Percentiles rank a stretch among this genome's conserved stretches.
Evolutionary conservation across 2,329 filamentous ascomycete species (phyloP).

Genomic region (Epicoccum nigrum): DNA sequence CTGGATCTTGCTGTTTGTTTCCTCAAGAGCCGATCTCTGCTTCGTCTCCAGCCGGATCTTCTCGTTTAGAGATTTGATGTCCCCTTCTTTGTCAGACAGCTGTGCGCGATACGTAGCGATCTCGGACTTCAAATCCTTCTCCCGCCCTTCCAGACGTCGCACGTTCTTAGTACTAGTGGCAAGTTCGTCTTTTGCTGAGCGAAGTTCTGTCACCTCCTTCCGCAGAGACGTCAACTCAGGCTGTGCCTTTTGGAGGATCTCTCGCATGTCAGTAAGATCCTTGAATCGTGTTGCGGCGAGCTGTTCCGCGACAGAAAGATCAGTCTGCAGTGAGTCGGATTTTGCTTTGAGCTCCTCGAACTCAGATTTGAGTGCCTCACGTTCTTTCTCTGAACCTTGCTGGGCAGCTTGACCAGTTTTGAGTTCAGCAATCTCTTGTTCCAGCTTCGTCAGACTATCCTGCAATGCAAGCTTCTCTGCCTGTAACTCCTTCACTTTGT

Average conservation of each 20-base stretch:
- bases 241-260: constrained; percentile 82
- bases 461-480: constrained; percentile 71
- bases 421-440: constrained; percentile 70
- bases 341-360: constrained; percentile 75
- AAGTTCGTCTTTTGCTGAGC: constrained; percentile 76
- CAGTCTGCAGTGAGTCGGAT: constrained; percentile 74
- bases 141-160: constrained; percentile 76
- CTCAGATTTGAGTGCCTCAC: constrained; percentile 65
- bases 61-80: constrained; percentile 78
- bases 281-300: constrained; percentile 87
- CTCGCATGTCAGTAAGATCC: constrained; percentile 79
- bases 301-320: constrained; percentile 84
- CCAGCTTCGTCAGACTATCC: constrained; percentile 68
- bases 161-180: constrained; percentile 67
- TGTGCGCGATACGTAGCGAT: constrained; percentile 72
- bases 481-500: constrained; percentile 72
- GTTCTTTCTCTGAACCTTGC: constrained; percentile 58
- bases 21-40: constrained; percentile 75
- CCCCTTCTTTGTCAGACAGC: constrained; percentile 73
- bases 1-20: constrained; percentile 74
- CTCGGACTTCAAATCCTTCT: constrained; percentile 81
- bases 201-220: constrained; percentile 76
- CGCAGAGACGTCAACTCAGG: constrained; percentile 82
- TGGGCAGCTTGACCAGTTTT: constrained; percentile 55
- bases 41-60: constrained; percentile 77